Base-by-base conservation (phyloP, 306 rosid species). In the Hippophae rhamnoides region DNA sequence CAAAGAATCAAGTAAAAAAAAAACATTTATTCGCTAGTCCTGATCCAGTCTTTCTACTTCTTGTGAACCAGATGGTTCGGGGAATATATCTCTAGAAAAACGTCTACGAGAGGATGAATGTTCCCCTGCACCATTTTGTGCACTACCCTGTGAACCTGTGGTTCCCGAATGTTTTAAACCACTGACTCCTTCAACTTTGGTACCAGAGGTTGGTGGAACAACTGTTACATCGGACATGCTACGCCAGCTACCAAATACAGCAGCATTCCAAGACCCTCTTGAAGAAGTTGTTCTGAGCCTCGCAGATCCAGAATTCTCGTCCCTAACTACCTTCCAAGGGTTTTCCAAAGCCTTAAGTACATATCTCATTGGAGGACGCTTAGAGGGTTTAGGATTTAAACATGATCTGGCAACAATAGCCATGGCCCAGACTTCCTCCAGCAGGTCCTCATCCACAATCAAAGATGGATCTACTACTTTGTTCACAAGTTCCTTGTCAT, bases 391-490 rank as follows among this genome's bases (percentile, higher is more conserved):
- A 0, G 96, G 96, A 63, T 85, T 87, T 53, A 92, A 76, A 71
- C 99, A 92, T 52, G 99, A 88, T 80, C 79, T 84, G 49, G 99
- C 99, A 10, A 92, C 93, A 13, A 92, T 82, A 13, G 99, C 93
- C 81, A 92, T 81, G 50, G 96, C 96, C 99, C 99, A 88, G 31
- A 88, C 96, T 80, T 92, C 99, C 77, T 92, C 99, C 62, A 92
- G 65, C 60, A 92, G 72, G 80, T 92, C 99, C 58, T 92, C 99
- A 25, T 88, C 96, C 13, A 92, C 81, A 13, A 83, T 81, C 69
- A 92, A 52, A 54, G 89, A 78, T 2, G 99, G 96, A 69, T 92
- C 99, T 6, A 87, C 69, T 50, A 92, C 85, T 70, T 85, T 92
- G 0, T 82, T 81, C 60, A 88, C 79, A 3, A 70, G 93, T 64